Percentiles rank a stretch among this genome's conserved stretches.
Conservation (phyloP, 345 rosid genomes). For the Lepidium aucheri region DNA sequence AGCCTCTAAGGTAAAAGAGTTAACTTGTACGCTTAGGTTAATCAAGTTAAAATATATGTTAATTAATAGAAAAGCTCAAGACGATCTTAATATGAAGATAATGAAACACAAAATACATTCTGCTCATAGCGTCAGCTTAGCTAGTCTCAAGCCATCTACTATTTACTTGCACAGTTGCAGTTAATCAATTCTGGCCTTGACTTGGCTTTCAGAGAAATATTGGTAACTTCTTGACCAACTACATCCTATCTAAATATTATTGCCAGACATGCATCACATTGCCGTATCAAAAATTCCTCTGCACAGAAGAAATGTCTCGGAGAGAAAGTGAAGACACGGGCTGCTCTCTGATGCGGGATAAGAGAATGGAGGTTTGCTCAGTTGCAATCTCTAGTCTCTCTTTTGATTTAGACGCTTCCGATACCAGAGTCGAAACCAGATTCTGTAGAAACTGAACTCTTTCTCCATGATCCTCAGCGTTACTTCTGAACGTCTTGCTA, state of each 20-base stretch:
- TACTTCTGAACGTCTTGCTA: conserved; percentile 36
- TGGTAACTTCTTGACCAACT: not conserved
- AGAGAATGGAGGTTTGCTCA: conserved; percentile 58
- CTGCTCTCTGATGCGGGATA: conserved; percentile 72
- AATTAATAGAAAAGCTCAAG: not conserved
- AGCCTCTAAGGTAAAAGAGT: too few relatives aligned
- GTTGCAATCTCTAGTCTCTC: conserved; percentile 79
- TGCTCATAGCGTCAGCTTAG: not conserved
- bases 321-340: conserved; percentile 36
- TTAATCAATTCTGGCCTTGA: not conserved
- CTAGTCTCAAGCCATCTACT: not conserved
- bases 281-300: conserved; percentile 21
- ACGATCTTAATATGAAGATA: not conserved
- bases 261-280: not conserved
- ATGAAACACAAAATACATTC: not conserved
- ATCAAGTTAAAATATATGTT: not conserved
- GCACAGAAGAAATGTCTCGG: conserved; percentile 19
- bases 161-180: conserved; percentile 11
- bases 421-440: conserved; percentile 59
- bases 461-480: conserved; percentile 46
- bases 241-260: not conserved
- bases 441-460: conserved; percentile 71
- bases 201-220: not conserved
- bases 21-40: not conserved
- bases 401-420: conserved; percentile 73